phyloP scores from a whole-genome alignment of 2,329 filamentous ascomycete species.

The Furcasterigmium sp. region DNA sequence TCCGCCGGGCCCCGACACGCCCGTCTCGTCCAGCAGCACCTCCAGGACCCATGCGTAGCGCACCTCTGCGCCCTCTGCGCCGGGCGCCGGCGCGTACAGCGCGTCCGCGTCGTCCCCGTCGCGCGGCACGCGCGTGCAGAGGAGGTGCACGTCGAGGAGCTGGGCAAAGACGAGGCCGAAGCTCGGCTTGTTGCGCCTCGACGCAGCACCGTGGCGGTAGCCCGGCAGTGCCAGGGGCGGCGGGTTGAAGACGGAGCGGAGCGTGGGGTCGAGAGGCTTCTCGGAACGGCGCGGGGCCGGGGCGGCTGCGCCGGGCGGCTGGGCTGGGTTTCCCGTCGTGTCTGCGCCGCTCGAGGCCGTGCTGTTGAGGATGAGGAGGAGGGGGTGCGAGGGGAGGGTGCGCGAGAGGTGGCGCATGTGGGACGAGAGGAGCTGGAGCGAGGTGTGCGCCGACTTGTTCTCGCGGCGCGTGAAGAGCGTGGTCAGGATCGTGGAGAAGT shows the following conservation, averaged over 20 bases:
- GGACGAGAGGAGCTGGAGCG: slow-evolving; percentile 40
- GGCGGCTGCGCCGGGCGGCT: background rate
- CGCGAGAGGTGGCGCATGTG: slow-evolving; percentile 41
- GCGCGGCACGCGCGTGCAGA: slow-evolving; percentile 40
- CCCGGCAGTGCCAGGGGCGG: slow-evolving; percentile 15
- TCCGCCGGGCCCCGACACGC: slow-evolving; percentile 30
- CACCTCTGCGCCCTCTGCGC: slow-evolving; percentile 6
- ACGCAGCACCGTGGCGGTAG: slow-evolving; percentile 12
- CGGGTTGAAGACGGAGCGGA: slow-evolving; percentile 45
- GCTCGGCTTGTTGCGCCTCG: slow-evolving; percentile 37
- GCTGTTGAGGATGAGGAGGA: slow-evolving; percentile 52
- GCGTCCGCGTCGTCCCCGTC: slow-evolving; percentile 32
- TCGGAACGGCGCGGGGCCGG: slow-evolving; percentile 4
- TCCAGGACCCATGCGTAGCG: slow-evolving; percentile 40
- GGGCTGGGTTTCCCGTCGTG: too few relatives aligned
- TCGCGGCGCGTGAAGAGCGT: slow-evolving; percentile 45
- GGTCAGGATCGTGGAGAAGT: slow-evolving; percentile 46
- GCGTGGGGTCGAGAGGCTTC: slow-evolving; percentile 32
- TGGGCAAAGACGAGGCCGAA: slow-evolving; percentile 52
- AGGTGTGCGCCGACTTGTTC: slow-evolving; percentile 39
- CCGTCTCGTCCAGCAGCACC: slow-evolving; percentile 45
- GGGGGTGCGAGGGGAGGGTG: slow-evolving; percentile 31
- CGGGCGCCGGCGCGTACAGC: slow-evolving; percentile 13
- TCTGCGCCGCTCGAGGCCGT: too few relatives aligned
- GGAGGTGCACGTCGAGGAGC: slow-evolving; percentile 49